These are phyloP conservation scores for Candida tunisiensis DNA, from an alignment of 1,139 yeast species.

Conservation along the genomic window DNA sequence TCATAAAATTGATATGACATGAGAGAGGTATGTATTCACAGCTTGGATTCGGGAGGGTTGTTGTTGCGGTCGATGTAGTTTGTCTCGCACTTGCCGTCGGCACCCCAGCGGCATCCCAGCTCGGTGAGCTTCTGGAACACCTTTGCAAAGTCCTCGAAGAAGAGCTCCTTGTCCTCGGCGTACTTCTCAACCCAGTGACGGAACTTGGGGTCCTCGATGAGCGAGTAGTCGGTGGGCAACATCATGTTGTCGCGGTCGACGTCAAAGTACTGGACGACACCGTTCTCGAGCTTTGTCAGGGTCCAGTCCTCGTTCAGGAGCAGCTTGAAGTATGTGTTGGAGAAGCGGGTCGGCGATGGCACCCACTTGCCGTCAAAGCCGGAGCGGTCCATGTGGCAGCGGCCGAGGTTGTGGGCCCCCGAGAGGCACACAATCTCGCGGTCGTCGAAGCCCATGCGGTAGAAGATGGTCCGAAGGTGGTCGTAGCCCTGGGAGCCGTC, in stretches of 20 bases:
- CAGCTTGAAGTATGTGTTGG: constrained; percentile 38
- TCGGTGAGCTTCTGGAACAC: constrained; percentile 42
- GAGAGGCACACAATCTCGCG: constrained; percentile 45
- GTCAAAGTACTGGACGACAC: constrained; percentile 67
- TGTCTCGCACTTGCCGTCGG: constrained; percentile 15
- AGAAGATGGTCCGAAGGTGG: constrained; percentile 38
- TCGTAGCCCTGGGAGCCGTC: constrained; percentile 34
- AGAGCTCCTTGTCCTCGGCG: constrained; percentile 34
- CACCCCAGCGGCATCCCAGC: constrained; percentile 30
- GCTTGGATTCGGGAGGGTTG: constrained; percentile 7
- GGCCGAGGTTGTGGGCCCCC: constrained; percentile 52
- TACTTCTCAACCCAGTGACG: constrained; percentile 33
- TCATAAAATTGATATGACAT: not conserved
- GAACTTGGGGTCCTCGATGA: constrained; percentile 32
- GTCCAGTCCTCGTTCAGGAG: constrained; percentile 66
- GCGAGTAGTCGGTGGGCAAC: constrained; percentile 47
- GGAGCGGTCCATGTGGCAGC: constrained; percentile 37
- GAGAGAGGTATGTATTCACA: constrained; percentile 3
- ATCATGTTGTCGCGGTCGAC: constrained; percentile 49
- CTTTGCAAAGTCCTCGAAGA: constrained; percentile 34
- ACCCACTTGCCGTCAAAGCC: constrained; percentile 97
- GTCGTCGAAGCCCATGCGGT: constrained; percentile 46
- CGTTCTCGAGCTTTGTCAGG: constrained; percentile 30
- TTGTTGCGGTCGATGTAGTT: constrained; percentile 12
- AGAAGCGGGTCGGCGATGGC: constrained; percentile 64